Conservation (phyloP, 2,329 filamentous ascomycete genomes). For the Penicillium paneum region DNA sequence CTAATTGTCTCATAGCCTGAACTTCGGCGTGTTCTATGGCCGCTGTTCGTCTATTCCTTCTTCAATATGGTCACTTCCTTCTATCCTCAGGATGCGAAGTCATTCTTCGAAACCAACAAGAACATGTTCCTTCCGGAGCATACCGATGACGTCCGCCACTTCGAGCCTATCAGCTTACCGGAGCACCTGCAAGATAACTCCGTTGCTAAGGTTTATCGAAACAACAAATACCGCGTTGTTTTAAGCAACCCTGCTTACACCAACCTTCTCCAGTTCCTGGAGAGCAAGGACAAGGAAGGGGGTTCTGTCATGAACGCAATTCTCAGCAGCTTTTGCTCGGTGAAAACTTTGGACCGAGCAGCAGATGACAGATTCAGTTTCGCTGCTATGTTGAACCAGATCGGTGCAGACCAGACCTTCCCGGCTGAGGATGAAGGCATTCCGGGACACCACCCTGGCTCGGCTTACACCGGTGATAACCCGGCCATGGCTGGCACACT, state of each 20-base stretch:
- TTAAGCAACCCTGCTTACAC: constrained; percentile 82
- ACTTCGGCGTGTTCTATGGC: constrained; percentile 83
- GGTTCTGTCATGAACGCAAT: constrained; percentile 75
- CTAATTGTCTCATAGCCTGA: constrained; percentile 61
- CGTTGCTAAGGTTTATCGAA: constrained; percentile 74
- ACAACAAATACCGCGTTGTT: constrained; percentile 84
- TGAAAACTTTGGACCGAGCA: constrained; percentile 58
- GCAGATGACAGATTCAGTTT: constrained; percentile 59
- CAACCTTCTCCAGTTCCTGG: constrained; percentile 81
- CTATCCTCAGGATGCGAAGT: constrained; percentile 67
- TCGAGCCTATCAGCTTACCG: constrained; percentile 71
- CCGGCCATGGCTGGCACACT: constrained; percentile 56
- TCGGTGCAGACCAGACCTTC: constrained; percentile 54
- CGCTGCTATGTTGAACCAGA: constrained; percentile 56
- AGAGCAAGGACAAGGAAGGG: constrained; percentile 78
- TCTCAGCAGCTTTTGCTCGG: constrained; percentile 59
- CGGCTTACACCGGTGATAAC: constrained; percentile 58
- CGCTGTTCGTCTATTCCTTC: constrained; percentile 89
- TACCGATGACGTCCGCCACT: constrained; percentile 70
- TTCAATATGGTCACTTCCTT: constrained; percentile 72
- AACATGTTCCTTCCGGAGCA: constrained; percentile 72
- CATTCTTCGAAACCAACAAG: constrained; percentile 68
- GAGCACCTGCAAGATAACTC: constrained; percentile 74
- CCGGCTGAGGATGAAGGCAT: constrained; percentile 67
- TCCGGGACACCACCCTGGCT: constrained; percentile 64